These are phyloP conservation scores for Globisporangium heterothallicum DNA, from an alignment of 352 stramenopile species.

Conservation along the genomic window DNA sequence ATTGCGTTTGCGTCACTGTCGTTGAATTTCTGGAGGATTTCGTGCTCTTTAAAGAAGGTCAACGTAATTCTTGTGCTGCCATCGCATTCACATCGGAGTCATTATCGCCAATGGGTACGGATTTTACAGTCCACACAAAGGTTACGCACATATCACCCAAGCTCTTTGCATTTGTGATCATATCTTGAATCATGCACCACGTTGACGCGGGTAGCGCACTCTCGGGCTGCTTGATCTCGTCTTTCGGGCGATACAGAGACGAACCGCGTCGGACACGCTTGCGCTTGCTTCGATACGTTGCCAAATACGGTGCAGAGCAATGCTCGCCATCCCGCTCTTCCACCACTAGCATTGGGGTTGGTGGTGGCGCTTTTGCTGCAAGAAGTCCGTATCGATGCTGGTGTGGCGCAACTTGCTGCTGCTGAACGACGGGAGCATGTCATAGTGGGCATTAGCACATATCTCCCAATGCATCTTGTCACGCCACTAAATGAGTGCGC, in stretches of 20 bases:
- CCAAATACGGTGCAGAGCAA: not conserved
- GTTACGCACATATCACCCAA: conserved; percentile 43
- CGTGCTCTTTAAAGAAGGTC: conserved; percentile 64
- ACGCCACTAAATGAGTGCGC: not conserved
- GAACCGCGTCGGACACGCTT: conserved; percentile 1
- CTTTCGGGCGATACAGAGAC: not conserved
- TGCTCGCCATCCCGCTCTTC: not conserved
- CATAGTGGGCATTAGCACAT: not conserved
- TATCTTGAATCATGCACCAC: conserved; percentile 32
- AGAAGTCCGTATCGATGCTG: not conserved
- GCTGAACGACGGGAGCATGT: not conserved
- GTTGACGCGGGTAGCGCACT: conserved; percentile 19
- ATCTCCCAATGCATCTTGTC: not conserved
- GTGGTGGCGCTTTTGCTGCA: not conserved
- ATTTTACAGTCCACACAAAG: too few relatives aligned
- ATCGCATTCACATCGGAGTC: too few relatives aligned
- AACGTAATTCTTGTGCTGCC: conserved; percentile 44
- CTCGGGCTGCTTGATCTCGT: not conserved
- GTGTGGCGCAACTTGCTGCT: not conserved
- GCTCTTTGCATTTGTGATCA: conserved; percentile 33
- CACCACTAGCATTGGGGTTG: not conserved
- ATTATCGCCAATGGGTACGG: too few relatives aligned
- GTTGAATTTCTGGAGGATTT: conserved; percentile 19
- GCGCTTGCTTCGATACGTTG: not conserved
- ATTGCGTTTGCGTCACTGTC: conserved; percentile 2